Conservation (phyloP, 2,329 filamentous ascomycete genomes). For the Helminthosporium solani region DNA sequence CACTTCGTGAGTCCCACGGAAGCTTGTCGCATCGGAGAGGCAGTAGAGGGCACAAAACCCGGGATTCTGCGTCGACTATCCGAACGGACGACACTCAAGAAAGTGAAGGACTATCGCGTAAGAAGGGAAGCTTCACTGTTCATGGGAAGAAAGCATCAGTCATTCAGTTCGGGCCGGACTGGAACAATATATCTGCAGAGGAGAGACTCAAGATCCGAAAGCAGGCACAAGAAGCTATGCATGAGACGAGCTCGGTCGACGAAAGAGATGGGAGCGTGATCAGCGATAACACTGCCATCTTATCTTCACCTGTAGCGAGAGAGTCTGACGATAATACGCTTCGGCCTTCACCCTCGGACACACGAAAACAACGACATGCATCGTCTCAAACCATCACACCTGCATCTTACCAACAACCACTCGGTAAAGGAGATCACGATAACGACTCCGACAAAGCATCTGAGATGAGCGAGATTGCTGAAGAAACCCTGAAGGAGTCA, state of each 20-base stretch:
- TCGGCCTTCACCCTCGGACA: slow-evolving; percentile 26
- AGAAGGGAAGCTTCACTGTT: slow-evolving; percentile 87
- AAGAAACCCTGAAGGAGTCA: slow-evolving; percentile 29
- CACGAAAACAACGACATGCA: slow-evolving; percentile 36
- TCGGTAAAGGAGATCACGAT: slow-evolving; percentile 18
- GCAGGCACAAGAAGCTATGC: slow-evolving; percentile 36
- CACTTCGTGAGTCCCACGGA: slow-evolving; percentile 75
- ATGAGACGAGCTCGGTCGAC: slow-evolving; percentile 25
- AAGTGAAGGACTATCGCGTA: slow-evolving; percentile 72
- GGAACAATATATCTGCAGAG: slow-evolving; percentile 60
- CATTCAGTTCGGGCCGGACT: slow-evolving; percentile 91
- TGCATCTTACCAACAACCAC: slow-evolving; percentile 26
- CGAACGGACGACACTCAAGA: slow-evolving; percentile 49
- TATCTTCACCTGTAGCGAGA: slow-evolving; percentile 15
- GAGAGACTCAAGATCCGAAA: slow-evolving; percentile 43
- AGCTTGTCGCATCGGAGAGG: slow-evolving; percentile 66
- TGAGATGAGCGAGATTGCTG: slow-evolving; percentile 38
- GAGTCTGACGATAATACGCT: slow-evolving; percentile 23
- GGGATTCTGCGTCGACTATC: slow-evolving; percentile 66
- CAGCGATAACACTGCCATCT: slow-evolving; percentile 23
- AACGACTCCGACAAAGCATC: slow-evolving; percentile 26
- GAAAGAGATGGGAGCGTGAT: slow-evolving; percentile 29
- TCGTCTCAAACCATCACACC: slow-evolving; percentile 41
- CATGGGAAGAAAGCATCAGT: slow-evolving; percentile 98
- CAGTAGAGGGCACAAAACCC: slow-evolving; percentile 60